Evolutionary conservation across 2,329 filamentous ascomycete species (phyloP).

Genomic region (Clathrospora elynae): DNA sequence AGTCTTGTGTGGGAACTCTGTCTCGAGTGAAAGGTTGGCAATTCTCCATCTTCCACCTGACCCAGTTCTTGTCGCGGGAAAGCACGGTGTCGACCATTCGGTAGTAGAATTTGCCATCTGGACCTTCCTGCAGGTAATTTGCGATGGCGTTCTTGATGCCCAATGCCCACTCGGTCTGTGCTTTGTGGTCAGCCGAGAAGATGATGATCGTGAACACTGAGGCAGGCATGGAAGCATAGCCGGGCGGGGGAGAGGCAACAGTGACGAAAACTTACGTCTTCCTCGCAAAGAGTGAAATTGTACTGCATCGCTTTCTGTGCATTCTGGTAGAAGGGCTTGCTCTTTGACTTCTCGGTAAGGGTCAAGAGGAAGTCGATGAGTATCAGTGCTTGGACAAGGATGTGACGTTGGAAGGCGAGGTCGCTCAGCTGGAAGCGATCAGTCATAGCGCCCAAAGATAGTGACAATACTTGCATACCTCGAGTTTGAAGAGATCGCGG

Average conservation of each 20-base stretch:
- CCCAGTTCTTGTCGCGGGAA: slow-evolving; percentile 97
- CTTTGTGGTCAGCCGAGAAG: slow-evolving; percentile 43
- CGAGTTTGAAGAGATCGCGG: slow-evolving; percentile 90
- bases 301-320: slow-evolving; percentile 90
- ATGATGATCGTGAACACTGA: slow-evolving; percentile 31
- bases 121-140: slow-evolving; percentile 77
- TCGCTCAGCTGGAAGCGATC: slow-evolving; percentile 73
- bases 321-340: slow-evolving; percentile 71
- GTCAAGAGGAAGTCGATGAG: slow-evolving; percentile 95
- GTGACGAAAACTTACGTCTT: slow-evolving; percentile 68
- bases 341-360: slow-evolving; percentile 79
- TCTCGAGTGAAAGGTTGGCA: slow-evolving; percentile 85
- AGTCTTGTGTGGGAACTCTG: slow-evolving; percentile 70
- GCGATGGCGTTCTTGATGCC: slow-evolving; percentile 79
- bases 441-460: slow-evolving; percentile 34
- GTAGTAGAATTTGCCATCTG: slow-evolving; percentile 90
- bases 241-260: slow-evolving; percentile 19
- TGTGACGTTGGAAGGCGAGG: slow-evolving; percentile 89
- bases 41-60: slow-evolving; percentile 94
- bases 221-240: slow-evolving; percentile 20
- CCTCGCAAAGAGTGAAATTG: slow-evolving; percentile 73
- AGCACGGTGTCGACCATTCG: slow-evolving; percentile 97
- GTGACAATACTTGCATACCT: slow-evolving; percentile 61
- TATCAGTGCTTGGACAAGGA: slow-evolving; percentile 93
- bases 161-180: slow-evolving; percentile 79